These are phyloP conservation scores for Melocanna baccifera DNA, from an alignment of 176 grass and related monocot species.

Conservation along the genomic window DNA sequence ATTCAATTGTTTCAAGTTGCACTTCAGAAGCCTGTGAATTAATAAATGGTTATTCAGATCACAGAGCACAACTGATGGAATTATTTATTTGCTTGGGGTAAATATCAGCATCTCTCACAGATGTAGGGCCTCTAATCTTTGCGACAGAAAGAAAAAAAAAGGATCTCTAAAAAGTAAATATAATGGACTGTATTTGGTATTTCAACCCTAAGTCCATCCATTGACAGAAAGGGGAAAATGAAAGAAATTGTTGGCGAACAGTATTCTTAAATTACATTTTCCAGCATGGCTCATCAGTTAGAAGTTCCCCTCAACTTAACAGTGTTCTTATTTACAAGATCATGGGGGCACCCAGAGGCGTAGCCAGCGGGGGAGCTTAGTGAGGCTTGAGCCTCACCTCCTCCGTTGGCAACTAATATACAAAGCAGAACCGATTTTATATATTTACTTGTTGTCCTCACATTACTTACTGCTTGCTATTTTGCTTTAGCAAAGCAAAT, in stretches of 20 bases:
- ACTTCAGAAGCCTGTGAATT: conserved; percentile 49
- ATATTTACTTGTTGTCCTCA: too few relatives aligned
- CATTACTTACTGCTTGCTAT: too few relatives aligned
- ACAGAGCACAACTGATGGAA: conserved; percentile 6
- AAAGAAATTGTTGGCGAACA: not conserved
- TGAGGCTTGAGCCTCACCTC: too few relatives aligned
- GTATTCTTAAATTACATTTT: not conserved
- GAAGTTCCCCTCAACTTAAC: not conserved
- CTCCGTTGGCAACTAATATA: too few relatives aligned
- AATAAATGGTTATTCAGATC: conserved; percentile 32
- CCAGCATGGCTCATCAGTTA: not conserved
- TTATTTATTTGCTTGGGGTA: not conserved
- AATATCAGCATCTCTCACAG: not conserved
- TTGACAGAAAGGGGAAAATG: too few relatives aligned
- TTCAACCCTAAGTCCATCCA: not conserved
- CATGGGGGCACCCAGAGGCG: not conserved
- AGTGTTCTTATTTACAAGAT: not conserved
- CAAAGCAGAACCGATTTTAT: too few relatives aligned
- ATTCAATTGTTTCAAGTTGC: conserved; percentile 39
- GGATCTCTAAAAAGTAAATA: not conserved
- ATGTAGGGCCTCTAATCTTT: not conserved
- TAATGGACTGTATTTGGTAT: not conserved
- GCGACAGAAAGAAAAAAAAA: too few relatives aligned
- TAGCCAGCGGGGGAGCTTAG: too few relatives aligned
- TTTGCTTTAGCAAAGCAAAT: too few relatives aligned